Base-by-base conservation (phyloP, 2,329 filamentous ascomycete species). In the Meredithiella fracta region DNA sequence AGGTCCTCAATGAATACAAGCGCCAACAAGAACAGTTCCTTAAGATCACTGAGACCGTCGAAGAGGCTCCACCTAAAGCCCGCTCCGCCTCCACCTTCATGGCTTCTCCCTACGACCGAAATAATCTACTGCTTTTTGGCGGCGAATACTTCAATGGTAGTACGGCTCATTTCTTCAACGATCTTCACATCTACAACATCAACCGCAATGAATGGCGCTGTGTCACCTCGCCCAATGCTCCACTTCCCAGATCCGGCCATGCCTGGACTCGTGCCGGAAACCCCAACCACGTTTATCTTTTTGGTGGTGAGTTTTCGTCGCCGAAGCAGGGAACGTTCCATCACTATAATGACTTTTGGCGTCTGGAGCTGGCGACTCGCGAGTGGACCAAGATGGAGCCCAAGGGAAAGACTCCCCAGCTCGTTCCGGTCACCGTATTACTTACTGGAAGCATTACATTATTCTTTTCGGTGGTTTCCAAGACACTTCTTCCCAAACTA, bases 301-400 rank as follows among this genome's bases (percentile, higher is more conserved):
- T 97, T 65, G 92, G 92, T 61, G 92, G 91, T 59, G 92, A 98
- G 69, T 98, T 98, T 68, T 94, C 86, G 58, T 91, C 85, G 26
- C 92, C 92, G 1, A 97, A 96, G 67, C 92, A 97, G 69, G 92
- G 92, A 3, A 97, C 91, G 0, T 98, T 98, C 65, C 96, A 98
- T 68, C 92, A 98, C 69, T 98, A 98, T 72, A 95, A 94, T 64
- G 92, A 97, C 70, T 97, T 98, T 67, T 98, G 92, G 91, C 78
- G 85, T 52, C 77, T 97, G 47, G 90, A 97, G 65, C 85, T 91
- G 0, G 77, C 76, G 7, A 82, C 79, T 6, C 77, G 89, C 63
- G 92, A 98, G 71, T 98, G 92, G 92, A 86, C 81, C 57, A 85
- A 90, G 59, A 74, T 98, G 34, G 92, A 98, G 67, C 76, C 75